Evolutionary conservation across 305 asterid species (phyloP).

Genomic region (Solanum hybrid): DNA sequence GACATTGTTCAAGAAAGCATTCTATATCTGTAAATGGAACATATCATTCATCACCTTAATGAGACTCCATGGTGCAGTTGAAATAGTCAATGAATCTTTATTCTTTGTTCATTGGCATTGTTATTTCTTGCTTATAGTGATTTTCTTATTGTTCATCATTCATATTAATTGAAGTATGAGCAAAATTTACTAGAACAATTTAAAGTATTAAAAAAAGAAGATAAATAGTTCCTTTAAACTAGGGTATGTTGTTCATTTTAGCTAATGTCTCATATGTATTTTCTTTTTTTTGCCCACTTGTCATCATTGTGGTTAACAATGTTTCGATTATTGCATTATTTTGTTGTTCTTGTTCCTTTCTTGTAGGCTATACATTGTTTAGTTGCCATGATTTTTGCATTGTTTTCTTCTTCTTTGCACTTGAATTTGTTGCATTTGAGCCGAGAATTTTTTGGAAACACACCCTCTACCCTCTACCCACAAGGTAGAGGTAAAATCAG

Average conservation of each 20-base stretch:
- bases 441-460: accelerated
- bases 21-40: background rate
- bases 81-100: background rate
- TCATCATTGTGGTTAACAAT: background rate
- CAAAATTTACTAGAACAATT: background rate
- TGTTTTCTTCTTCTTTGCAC: too few relatives aligned
- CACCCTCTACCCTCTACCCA: background rate
- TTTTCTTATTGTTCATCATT: background rate
- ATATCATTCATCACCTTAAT: background rate
- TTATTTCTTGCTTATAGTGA: background rate
- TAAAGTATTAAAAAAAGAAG: background rate
- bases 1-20: background rate
- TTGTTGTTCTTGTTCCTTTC: background rate
- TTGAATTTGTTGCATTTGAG: background rate
- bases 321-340: background rate
- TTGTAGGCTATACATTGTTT: background rate
- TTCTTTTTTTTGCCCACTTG: background rate
- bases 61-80: background rate
- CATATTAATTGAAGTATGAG: background rate
- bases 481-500: background rate
- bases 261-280: background rate
- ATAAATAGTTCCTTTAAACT: background rate
- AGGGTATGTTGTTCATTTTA: background rate
- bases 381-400: accelerated
- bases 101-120: background rate